Conservation (phyloP, 305 asterid species). For the Fraxinus floribunda region DNA sequence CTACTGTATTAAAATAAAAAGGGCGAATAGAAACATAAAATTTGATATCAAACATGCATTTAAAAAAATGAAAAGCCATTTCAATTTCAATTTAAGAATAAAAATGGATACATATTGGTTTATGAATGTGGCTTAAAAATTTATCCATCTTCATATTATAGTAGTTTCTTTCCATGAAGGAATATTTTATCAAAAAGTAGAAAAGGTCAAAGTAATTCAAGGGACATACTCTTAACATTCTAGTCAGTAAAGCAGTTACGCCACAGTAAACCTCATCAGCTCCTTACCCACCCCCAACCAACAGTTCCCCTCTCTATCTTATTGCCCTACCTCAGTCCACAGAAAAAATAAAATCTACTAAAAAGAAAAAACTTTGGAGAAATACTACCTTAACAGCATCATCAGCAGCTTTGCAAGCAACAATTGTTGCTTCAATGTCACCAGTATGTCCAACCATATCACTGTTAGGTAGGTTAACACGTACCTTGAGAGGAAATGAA, state of each 20-base stretch:
- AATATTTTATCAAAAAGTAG: neutral
- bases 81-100: neutral
- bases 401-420: slow-evolving; percentile 95
- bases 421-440: slow-evolving; percentile 83
- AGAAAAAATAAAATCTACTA: neutral
- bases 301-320: neutral
- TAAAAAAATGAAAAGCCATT: neutral
- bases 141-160: neutral
- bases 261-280: neutral
- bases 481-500: slow-evolving; percentile 50
- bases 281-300: neutral
- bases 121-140: neutral
- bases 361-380: neutral
- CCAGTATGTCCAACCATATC: slow-evolving; percentile 99
- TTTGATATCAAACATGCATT: neutral
- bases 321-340: neutral
- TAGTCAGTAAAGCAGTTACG: neutral
- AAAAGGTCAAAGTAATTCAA: neutral
- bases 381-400: slow-evolving; percentile 83
- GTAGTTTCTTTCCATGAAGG: neutral
- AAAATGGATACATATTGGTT: neutral
- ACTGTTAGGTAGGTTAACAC: slow-evolving; percentile 84
- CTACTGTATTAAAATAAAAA: neutral
- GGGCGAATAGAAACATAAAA: neutral
- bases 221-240: neutral